Base-by-base conservation (phyloP, 2,329 filamentous ascomycete genomes). In the Fusarium veterinarium region DNA sequence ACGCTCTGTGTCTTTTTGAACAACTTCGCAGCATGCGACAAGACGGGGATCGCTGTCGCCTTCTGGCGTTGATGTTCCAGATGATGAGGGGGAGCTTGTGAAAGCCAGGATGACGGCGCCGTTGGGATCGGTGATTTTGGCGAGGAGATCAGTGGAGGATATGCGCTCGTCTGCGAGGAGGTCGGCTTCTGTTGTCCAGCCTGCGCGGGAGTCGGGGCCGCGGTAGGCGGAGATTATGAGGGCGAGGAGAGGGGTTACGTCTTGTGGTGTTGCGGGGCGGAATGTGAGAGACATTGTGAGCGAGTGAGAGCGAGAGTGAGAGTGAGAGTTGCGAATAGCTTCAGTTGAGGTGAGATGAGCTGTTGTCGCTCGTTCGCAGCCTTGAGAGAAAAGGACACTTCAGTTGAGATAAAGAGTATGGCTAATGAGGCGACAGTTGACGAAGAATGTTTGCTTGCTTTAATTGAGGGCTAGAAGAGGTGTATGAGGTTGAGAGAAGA, bases 131-230 rank as follows among this genome's bases (percentile, higher is more conserved):
- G 76, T 75, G 76, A 86, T 85, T 69, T 86, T 86, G 48, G 64
- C 71, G 11, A 78, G 57, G 4, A 86, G 70, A 10, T 81, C 81
- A 1, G 64, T 67, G 3, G 76, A 67, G 67, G 83, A 81, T 76
- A 86, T 86, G 77, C 85, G 84, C 30, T 83, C 78, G 74, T 83
- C 84, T 14, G 75, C 76, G 25, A 86, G 72, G 13, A 86, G 79
- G 62, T 86, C 82, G 20, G 84, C 83, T 69, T 86, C 85, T 8
- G 83, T 85, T 19, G 85, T 86, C 85, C 85, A 86, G 59, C 85
- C 85, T 20, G 77, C 73, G 35, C 81, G 79, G 71, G 80, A 82
- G 30, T 76, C 60, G 5, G 81, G 81, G 57, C 84, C 85, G 64
- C 84, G 84, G 78, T 85, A 87, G 42, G 84, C 84, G 4, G 82